phyloP scores from a whole-genome alignment of 1,284 basidiomycete species.

The Microbotryomycetes sp. region DNA sequence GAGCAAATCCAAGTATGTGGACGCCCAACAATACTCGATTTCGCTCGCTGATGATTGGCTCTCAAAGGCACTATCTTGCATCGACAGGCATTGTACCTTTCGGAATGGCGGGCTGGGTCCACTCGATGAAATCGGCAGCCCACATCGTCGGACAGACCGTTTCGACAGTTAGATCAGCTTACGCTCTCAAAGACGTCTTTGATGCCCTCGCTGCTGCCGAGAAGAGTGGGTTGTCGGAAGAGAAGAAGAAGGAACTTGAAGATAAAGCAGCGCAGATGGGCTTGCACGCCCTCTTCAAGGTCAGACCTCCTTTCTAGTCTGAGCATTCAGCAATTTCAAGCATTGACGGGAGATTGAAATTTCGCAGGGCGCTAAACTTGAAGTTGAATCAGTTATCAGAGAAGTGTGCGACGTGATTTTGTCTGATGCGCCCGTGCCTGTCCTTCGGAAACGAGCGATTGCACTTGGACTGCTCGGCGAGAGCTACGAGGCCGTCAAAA shows the following conservation, averaged over 20 bases:
- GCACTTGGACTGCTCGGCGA: slow-evolving; percentile 78
- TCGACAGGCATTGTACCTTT: slow-evolving; percentile 63
- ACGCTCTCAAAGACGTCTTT: slow-evolving; percentile 90
- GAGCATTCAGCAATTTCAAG: neutral
- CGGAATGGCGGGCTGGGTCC: slow-evolving; percentile 83
- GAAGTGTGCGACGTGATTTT: slow-evolving; percentile 89
- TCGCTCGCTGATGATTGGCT: neutral
- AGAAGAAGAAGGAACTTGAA: slow-evolving; percentile 82
- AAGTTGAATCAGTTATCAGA: slow-evolving; percentile 85
- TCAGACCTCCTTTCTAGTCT: slow-evolving; percentile 34
- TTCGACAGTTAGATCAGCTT: slow-evolving; percentile 75
- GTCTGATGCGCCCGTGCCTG: slow-evolving; percentile 46
- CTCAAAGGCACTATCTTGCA: slow-evolving; percentile 57
- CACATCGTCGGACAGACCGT: slow-evolving; percentile 58
- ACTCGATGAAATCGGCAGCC: slow-evolving; percentile 88
- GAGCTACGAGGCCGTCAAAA: slow-evolving; percentile 58
- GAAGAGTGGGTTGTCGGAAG: slow-evolving; percentile 73
- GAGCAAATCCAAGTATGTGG: slow-evolving; percentile 57
- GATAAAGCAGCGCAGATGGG: slow-evolving; percentile 93
- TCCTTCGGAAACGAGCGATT: slow-evolving; percentile 65
- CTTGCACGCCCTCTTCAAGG: slow-evolving; percentile 86
- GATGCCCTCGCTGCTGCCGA: slow-evolving; percentile 91
- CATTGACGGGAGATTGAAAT: neutral
- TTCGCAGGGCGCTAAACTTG: slow-evolving; percentile 90
- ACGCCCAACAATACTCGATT: neutral